Base-by-base conservation (phyloP, 768 basidiomycete species). In the Rubroboletus pulcherrimus region DNA sequence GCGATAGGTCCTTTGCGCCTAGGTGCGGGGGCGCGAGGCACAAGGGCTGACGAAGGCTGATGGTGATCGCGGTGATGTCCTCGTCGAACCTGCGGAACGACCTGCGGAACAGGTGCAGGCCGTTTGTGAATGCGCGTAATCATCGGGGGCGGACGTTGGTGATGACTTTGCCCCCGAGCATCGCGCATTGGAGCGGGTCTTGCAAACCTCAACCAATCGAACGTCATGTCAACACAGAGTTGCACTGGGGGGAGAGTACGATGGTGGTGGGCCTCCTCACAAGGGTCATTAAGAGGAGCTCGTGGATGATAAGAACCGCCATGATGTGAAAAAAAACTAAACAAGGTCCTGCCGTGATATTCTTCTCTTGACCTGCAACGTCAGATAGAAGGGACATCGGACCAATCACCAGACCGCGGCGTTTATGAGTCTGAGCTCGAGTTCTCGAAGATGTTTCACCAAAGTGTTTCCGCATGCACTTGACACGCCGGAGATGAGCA, bases 371-470 rank as follows among this genome's bases (percentile, higher is more conserved):
- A 29, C 43, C 43, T 66, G 66, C 58, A 68, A 49, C 59, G 58
- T 58, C 64, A 62, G 59, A 70, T 66, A 65, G 66, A 69, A 70
- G 56, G 43, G 33, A 24, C 48, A 33, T 56, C 29, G 55, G 55
- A 48, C 69, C 69, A 66, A 68, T 69, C 63, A 58, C 42, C 49
- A 34, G 24, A 17, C 35, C 21, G 66, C 69, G 68, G 68, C 54
- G 67, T 57, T 68, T 68, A 49, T 45, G 60, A 49, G 55, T 33
- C 59, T 68, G 51, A 59, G 61, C 51, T 54, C 53, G 45, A 51
- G 45, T 68, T 69, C 68, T 61, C 58, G 69, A 71, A 65, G 63
- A n/a, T 38, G 67, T 65, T 67, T 68, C 67, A 69, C 59, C 57
- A 62, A 58, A 47, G 38, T 47, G 46, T 59, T 55, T 54, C 63